Conservation (phyloP, 306 rosid species). For the Inga oerstediana region DNA sequence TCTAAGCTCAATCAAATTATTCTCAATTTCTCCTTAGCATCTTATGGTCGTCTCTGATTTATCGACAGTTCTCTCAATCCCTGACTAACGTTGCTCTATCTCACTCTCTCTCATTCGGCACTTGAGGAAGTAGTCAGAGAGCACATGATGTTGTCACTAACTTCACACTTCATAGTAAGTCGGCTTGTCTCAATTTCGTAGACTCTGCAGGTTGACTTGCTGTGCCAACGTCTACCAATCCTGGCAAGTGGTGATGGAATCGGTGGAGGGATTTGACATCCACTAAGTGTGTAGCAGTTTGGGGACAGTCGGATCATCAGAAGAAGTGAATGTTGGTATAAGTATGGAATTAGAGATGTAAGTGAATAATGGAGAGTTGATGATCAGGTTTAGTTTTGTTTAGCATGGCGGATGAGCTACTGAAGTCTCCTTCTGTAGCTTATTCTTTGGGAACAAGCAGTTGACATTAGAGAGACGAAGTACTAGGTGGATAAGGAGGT, state of each 20-base stretch:
- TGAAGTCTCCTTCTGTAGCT: constrained; percentile 39
- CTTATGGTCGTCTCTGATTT: no score
- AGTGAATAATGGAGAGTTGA: no score
- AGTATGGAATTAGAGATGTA: neutral
- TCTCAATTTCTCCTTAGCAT: no score
- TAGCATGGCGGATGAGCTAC: constrained; percentile 50
- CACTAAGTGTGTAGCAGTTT: no score
- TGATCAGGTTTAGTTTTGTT: neutral
- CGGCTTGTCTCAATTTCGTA: constrained; percentile 71
- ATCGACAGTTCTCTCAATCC: no score
- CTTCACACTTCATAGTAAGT: constrained; percentile 53
- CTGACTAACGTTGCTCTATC: no score
- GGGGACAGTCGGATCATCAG: no score
- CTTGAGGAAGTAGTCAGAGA: constrained; percentile 89
- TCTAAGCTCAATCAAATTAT: no score
- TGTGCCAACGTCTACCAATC: constrained; percentile 44
- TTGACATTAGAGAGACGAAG: no score
- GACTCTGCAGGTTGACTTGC: constrained; percentile 65
- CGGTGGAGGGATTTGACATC: constrained; percentile 45
- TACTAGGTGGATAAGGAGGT: no score
- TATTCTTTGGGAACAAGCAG: no score
- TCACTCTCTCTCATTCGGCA: constrained; percentile 42
- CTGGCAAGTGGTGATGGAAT: constrained; percentile 58
- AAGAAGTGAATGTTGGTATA: neutral
- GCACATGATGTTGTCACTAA: constrained; percentile 69